Evolutionary conservation across 768 basidiomycete genomes (phyloP).

Genomic region (Hypsizygus marmoreus): DNA sequence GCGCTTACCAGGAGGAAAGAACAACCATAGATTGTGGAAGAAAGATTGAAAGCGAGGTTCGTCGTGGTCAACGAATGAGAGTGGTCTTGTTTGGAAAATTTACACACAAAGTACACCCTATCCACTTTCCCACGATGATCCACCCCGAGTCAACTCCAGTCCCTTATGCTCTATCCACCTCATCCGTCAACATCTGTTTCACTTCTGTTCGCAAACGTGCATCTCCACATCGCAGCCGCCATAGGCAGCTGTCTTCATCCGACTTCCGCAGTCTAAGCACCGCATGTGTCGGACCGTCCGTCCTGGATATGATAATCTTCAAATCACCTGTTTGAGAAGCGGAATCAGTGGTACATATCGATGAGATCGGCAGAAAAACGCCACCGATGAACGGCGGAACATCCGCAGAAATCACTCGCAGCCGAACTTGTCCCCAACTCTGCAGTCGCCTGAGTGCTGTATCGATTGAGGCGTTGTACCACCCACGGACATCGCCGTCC

Average conservation of each 20-base stretch:
- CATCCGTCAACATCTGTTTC: conserved; percentile 40
- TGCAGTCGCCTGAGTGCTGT: conserved; percentile 56
- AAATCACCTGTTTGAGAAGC: conserved; percentile 53
- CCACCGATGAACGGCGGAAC: conserved; percentile 64
- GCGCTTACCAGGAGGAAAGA: conserved; percentile 37
- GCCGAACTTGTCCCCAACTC: conserved; percentile 37
- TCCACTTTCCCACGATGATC: conserved; percentile 12
- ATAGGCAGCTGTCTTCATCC: conserved; percentile 72
- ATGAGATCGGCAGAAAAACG: conserved; percentile 4
- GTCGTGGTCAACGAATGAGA: too few species aligned
- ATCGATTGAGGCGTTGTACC: conserved; percentile 64
- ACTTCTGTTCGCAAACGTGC: conserved; percentile 42
- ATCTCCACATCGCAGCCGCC: conserved; percentile 64
- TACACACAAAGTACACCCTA: too few species aligned
- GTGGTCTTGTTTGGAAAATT: too few species aligned
- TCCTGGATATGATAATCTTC: conserved; percentile 52
- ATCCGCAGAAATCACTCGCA: conserved; percentile 57
- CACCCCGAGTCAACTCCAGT: background rate
- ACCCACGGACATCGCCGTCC: conserved; percentile 56
- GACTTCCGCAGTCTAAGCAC: conserved; percentile 60
- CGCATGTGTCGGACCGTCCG: conserved; percentile 24
- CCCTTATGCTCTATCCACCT: conserved; percentile 14
- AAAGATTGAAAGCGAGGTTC: conserved; percentile 14
- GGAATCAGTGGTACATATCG: conserved; percentile 13
- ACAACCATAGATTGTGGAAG: conserved; percentile 56